phyloP scores from a whole-genome alignment of 257 asterid genomes.

The Agastache rugosa region DNA sequence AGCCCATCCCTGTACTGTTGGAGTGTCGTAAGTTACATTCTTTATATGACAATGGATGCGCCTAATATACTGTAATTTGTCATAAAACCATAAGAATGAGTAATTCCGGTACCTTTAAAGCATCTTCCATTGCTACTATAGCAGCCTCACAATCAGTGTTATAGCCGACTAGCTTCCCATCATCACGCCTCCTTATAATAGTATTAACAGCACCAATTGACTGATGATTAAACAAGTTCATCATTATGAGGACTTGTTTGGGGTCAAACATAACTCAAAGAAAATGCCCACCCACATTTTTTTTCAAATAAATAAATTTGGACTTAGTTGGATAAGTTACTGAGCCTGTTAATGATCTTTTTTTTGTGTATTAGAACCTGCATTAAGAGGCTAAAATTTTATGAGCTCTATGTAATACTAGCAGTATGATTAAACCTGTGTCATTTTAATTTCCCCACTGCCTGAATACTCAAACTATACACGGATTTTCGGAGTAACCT shows the following conservation, averaged over 20 bases:
- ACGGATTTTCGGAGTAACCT: conserved; percentile 42
- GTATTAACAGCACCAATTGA: conserved; percentile 75
- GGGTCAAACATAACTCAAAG: neutral
- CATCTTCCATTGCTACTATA: conserved; percentile 71
- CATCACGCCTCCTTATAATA: conserved; percentile 53
- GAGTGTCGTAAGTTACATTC: conserved; percentile 15
- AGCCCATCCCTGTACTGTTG: conserved; percentile 39
- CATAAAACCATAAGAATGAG: neutral
- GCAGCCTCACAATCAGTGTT: conserved; percentile 82
- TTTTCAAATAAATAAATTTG: neutral
- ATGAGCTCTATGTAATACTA: neutral
- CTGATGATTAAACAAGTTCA: conserved; percentile 37
- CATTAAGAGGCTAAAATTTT: neutral
- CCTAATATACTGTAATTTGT: neutral
- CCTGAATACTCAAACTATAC: neutral
- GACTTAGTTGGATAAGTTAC: neutral
- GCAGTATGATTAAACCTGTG: neutral
- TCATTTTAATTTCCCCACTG: conserved; percentile 1
- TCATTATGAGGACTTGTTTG: neutral
- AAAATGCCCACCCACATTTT: neutral
- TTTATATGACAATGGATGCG: neutral
- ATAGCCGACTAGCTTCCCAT: conserved; percentile 72
- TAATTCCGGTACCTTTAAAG: conserved; percentile 47
- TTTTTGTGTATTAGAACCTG: neutral
- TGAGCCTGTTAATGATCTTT: neutral